Percentiles rank a stretch among this genome's conserved stretches.
Conservation (phyloP, 805 yeast species). For the Limtongia smithiae region DNA sequence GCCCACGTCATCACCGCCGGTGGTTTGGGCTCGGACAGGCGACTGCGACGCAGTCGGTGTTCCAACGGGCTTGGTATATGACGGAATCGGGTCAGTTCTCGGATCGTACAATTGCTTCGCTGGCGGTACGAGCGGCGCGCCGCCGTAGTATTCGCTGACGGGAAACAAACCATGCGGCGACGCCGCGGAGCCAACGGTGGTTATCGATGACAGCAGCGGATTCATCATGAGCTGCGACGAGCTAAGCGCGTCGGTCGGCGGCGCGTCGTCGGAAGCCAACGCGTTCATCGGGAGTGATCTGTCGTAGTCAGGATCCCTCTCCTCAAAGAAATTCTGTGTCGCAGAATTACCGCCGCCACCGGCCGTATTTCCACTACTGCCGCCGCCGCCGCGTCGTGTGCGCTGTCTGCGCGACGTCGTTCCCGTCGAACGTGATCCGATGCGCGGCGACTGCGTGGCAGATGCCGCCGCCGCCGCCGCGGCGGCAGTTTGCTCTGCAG, state of each 20-base stretch:
- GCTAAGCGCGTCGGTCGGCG: neutral
- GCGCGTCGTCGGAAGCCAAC: neutral
- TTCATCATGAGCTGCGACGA: neutral
- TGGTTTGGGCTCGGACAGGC: neutral
- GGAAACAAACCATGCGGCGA: neutral
- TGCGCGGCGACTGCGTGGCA: too few relatives aligned
- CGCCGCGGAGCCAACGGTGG: neutral
- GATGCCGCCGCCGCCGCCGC: too few relatives aligned
- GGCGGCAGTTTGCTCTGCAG: too few relatives aligned
- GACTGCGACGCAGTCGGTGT: too few relatives aligned
- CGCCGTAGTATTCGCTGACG: slow-evolving; percentile 8
- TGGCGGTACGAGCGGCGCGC: neutral
- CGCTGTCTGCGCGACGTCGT: neutral
- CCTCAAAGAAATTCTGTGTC: neutral
- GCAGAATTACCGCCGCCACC: neutral
- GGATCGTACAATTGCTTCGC: slow-evolving; percentile 24
- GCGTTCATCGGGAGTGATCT: slow-evolving; percentile 19
- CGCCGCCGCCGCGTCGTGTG: slow-evolving; percentile 4
- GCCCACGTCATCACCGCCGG: neutral
- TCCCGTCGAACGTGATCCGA: too few relatives aligned
- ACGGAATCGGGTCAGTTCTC: slow-evolving; percentile 19
- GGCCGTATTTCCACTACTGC: neutral
- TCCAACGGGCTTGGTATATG: slow-evolving; percentile 7
- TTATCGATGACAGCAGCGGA: too few relatives aligned
- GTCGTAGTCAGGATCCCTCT: slow-evolving; percentile 25